Evolutionary conservation across 768 basidiomycete species (phyloP), one percentile per base, ranked within the genome.

Genomic region (Fistulinella prunicolor): DNA sequence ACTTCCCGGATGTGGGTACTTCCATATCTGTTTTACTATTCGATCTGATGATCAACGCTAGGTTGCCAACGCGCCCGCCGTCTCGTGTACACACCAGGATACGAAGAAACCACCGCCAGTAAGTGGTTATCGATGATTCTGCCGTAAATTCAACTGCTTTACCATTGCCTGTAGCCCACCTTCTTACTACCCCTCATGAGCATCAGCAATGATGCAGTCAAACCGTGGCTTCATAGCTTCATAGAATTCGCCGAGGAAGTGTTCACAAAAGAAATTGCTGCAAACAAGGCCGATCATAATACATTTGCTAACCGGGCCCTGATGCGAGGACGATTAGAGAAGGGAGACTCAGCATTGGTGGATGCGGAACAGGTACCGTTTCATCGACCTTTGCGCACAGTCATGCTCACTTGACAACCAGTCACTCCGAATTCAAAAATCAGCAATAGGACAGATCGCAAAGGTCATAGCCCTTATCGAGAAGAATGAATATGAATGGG

Each of bases 151-250:
- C 35, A 8, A 23, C 37, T 20, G 4, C 4, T 13, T 39, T 16
- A 30, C 23, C n/a, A 8, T 19, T 26, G n/a, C 38, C 17, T 9
- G n/a, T 21, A 49, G 55, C 5, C 47, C 5, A 48, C 55, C 3
- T 56, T 24, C 22, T 37, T 34, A 10, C 19, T 57, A n/a, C 56
- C 56, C 1, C 47, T 57, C 12, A 46, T 57, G 55, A 53, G 37
- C n/a, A 57, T 57, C 17, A 53, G 7, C 28, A 57, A 57, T 9
- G 42, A 2, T 9, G 56, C 55, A 23, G 51, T 57, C 36, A 57
- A 57, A 34, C 37, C 47, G 6, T 57, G 56, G 56, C 55, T 57
- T n/a, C 51, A 57, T 24, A 23, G 47, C 23, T 57, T 44, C 40
- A 23, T n/a, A n/a, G n/a, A n/a, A n/a, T n/a, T n/a, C n/a, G 55